Evolutionary conservation across 2,329 filamentous ascomycete genomes (phyloP).

Genomic region (Talaromyces sp.): DNA sequence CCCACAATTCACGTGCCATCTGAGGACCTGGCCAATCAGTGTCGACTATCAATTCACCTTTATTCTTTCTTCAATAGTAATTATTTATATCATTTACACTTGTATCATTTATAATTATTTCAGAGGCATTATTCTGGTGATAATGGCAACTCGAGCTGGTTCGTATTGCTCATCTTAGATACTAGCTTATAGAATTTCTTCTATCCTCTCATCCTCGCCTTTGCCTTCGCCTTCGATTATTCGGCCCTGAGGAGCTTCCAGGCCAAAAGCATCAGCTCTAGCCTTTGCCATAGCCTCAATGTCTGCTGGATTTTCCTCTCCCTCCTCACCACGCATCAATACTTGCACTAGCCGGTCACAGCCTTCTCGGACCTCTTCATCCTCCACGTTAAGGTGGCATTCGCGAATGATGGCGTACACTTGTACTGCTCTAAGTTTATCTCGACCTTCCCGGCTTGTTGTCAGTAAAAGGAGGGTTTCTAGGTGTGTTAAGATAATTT

Average conservation of each 20-base stretch:
- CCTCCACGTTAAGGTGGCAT: slow-evolving; percentile 69
- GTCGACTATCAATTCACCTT: not conserved
- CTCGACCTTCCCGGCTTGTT: slow-evolving; percentile 68
- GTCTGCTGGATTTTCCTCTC: slow-evolving; percentile 40
- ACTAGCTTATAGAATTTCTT: slow-evolving; percentile 33
- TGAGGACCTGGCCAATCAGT: not conserved
- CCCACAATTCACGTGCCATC: not conserved
- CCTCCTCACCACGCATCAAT: slow-evolving; percentile 72
- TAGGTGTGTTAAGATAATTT: slow-evolving; percentile 78
- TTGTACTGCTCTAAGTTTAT: slow-evolving; percentile 67
- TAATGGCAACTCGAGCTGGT: too few relatives aligned
- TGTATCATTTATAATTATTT: not conserved
- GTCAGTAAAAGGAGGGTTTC: slow-evolving; percentile 83
- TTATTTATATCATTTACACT: not conserved
- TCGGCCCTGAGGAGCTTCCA: slow-evolving; percentile 6
- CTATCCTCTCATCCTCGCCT: slow-evolving; percentile 41
- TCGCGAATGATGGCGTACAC: slow-evolving; percentile 89
- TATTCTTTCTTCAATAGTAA: not conserved
- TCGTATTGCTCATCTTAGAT: not conserved
- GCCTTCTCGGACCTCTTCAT: slow-evolving; percentile 75
- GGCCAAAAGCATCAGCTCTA: slow-evolving; percentile 33
- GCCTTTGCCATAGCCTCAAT: slow-evolving; percentile 36
- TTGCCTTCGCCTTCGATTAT: slow-evolving; percentile 16
- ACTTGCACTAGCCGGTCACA: slow-evolving; percentile 89
- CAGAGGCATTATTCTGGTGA: not conserved